Conservation (phyloP, 805 yeast genomes). For the Millerozyma miso region DNA sequence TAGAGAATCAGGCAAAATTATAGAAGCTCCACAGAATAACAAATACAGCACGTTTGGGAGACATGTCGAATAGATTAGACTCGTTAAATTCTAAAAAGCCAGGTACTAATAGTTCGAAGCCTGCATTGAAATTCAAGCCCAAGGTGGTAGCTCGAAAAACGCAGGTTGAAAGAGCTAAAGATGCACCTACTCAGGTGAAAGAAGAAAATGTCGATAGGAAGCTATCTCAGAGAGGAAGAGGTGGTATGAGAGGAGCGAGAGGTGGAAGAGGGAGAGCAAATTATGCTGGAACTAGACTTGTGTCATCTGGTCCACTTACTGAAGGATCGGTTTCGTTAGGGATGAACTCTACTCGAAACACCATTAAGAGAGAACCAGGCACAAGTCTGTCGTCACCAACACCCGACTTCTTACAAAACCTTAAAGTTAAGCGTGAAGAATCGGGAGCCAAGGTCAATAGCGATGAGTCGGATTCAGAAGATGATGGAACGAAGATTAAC, state of each 20-base stretch:
- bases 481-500: conserved; percentile 48
- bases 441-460: conserved; percentile 11
- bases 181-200: conserved; percentile 53
- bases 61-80: conserved; percentile 40
- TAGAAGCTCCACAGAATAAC: neutral
- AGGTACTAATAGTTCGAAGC: conserved; percentile 27
- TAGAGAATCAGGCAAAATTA: neutral
- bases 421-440: conserved; percentile 32
- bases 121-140: conserved; percentile 75
- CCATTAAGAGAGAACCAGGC: conserved; percentile 26
- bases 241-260: conserved; percentile 28
- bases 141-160: conserved; percentile 81
- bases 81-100: conserved; percentile 34
- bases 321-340: conserved; percentile 55
- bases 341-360: conserved; percentile 20
- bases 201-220: conserved; percentile 23
- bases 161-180: conserved; percentile 77
- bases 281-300: conserved; percentile 55
- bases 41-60: neutral
- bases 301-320: conserved; percentile 71
- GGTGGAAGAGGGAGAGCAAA: conserved; percentile 32
- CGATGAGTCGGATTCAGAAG: conserved; percentile 31
- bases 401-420: conserved; percentile 37
- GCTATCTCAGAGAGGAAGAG: conserved; percentile 23
- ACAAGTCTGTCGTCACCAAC: conserved; percentile 31